phyloP scores from a whole-genome alignment of 345 rosid genomes.

The Mangifera indica region DNA sequence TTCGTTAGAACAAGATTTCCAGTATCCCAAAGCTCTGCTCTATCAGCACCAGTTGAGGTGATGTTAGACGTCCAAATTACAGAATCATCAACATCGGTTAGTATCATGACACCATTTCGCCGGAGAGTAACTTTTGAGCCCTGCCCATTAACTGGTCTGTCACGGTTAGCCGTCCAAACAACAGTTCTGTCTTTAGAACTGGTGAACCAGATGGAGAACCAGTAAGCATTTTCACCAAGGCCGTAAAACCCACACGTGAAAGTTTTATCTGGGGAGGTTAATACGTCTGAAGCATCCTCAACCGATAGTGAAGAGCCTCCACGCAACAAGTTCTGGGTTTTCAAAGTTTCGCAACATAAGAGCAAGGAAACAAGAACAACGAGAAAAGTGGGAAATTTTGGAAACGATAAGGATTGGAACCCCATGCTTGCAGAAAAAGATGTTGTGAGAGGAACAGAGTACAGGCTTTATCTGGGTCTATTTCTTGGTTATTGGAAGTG shows the following conservation, averaged over 20 bases:
- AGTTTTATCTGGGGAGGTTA: conserved; percentile 31
- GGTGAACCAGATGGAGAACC: conserved; percentile 47
- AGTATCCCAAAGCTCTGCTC: conserved; percentile 39
- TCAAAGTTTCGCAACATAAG: conserved; percentile 16
- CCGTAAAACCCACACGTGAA: conserved; percentile 47
- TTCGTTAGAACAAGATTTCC: conserved; percentile 43
- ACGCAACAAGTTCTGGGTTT: conserved; percentile 7
- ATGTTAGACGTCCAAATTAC: conserved; percentile 35
- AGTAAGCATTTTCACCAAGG: conserved; percentile 39
- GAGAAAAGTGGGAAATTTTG: not conserved
- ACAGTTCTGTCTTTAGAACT: conserved; percentile 29
- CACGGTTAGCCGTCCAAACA: conserved; percentile 50
- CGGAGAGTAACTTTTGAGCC: conserved; percentile 39
- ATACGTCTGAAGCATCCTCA: conserved; percentile 24
- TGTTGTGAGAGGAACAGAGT: too few species aligned
- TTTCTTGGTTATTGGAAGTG: too few species aligned
- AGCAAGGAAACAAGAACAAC: conserved; percentile 3
- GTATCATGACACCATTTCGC: conserved; percentile 30
- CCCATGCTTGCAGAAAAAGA: not conserved
- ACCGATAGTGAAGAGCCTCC: conserved; percentile 34
- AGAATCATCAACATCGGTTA: conserved; percentile 37
- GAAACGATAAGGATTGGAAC: not conserved
- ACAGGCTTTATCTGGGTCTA: too few species aligned
- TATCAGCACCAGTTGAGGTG: conserved; percentile 13
- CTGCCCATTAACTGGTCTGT: conserved; percentile 39